Percentiles rank a stretch among this genome's conserved stretches.
Conservation (phyloP, 495 filamentous ascomycete species). For the Xylaria bambusicola region DNA sequence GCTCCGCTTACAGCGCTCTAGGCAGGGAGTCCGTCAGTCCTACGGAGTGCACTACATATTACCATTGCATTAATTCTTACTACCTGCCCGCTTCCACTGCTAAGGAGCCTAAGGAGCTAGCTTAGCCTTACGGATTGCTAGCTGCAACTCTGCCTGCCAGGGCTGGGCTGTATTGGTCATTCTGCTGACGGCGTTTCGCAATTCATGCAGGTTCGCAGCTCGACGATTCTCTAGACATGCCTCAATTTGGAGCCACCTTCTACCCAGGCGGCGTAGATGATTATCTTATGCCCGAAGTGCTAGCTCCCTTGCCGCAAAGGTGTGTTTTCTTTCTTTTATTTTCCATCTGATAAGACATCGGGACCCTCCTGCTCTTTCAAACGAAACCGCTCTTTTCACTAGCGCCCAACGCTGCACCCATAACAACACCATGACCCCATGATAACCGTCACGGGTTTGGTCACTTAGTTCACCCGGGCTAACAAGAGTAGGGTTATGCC, state of each 20-base stretch:
- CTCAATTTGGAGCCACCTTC: slow-evolving; percentile 78
- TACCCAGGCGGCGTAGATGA: slow-evolving; percentile 87
- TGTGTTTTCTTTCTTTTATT: slow-evolving; percentile 46
- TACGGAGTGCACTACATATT: slow-evolving; percentile 2
- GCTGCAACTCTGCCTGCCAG: slow-evolving; percentile 10
- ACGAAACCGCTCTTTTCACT: slow-evolving; percentile 17
- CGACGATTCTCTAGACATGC: slow-evolving; percentile 48
- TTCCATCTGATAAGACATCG: neutral
- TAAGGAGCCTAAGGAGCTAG: neutral
- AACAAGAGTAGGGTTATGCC: slow-evolving; percentile 53
- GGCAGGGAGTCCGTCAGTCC: slow-evolving; percentile 8
- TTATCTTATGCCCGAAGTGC: slow-evolving; percentile 71
- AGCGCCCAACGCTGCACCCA: slow-evolving; percentile 7
- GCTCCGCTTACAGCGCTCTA: slow-evolving; percentile 11
- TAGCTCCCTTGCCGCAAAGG: slow-evolving; percentile 83
- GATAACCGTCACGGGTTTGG: neutral
- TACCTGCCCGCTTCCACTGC: neutral
- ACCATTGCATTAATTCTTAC: neutral
- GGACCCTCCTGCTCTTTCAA: neutral
- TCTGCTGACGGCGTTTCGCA: slow-evolving; percentile 34
- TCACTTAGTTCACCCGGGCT: neutral
- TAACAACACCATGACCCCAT: neutral
- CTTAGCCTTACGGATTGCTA: slow-evolving; percentile 3
- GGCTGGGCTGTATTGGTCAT: slow-evolving; percentile 10
- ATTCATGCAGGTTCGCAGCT: slow-evolving; percentile 45